Percentiles rank a stretch among this genome's conserved stretches.
Evolutionary conservation across 345 rosid species (phyloP).

Genomic region (Salix caprea): DNA sequence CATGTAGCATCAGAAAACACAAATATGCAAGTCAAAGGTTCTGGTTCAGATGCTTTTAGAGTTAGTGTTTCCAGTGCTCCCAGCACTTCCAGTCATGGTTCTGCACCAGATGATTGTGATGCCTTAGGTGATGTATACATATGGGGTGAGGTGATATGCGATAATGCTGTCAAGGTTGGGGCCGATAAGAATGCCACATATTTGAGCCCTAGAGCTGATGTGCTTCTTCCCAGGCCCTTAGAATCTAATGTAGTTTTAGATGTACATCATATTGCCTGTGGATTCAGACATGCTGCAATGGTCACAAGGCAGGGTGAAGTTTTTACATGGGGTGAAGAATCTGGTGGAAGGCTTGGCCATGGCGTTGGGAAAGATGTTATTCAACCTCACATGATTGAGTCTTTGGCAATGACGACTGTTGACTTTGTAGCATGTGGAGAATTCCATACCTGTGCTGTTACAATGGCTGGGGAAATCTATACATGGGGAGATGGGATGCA

Average conservation of each 20-base stretch:
- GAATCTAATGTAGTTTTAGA: constrained; percentile 85
- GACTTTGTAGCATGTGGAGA: constrained; percentile 94
- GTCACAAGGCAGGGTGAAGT: constrained; percentile 92
- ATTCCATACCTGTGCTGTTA: constrained; percentile 90
- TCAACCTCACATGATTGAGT: constrained; percentile 76
- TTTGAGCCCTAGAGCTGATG: constrained; percentile 58
- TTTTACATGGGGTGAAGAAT: constrained; percentile 96
- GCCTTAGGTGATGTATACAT: constrained; percentile 94
- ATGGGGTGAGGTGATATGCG: constrained; percentile 92
- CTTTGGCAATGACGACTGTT: constrained; percentile 54
- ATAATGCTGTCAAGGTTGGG: constrained; percentile 53
- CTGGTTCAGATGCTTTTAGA: constrained; percentile 84
- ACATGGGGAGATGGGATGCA: constrained; percentile 98
- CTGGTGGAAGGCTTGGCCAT: constrained; percentile 96
- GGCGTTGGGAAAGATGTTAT: constrained; percentile 71
- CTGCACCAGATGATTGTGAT: constrained; percentile 93
- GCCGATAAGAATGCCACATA: constrained; percentile 51
- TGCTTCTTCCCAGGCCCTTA: constrained; percentile 69
- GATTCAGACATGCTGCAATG: constrained; percentile 83
- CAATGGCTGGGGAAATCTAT: constrained; percentile 84
- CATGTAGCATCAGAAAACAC: constrained; percentile 79
- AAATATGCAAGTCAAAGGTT: constrained; percentile 80
- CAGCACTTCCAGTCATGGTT: constrained; percentile 95
- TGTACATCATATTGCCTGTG: constrained; percentile 86
- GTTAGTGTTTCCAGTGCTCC: constrained; percentile 96